Conservation (phyloP, 441 rosid species). For the Macaranga tanarius region DNA sequence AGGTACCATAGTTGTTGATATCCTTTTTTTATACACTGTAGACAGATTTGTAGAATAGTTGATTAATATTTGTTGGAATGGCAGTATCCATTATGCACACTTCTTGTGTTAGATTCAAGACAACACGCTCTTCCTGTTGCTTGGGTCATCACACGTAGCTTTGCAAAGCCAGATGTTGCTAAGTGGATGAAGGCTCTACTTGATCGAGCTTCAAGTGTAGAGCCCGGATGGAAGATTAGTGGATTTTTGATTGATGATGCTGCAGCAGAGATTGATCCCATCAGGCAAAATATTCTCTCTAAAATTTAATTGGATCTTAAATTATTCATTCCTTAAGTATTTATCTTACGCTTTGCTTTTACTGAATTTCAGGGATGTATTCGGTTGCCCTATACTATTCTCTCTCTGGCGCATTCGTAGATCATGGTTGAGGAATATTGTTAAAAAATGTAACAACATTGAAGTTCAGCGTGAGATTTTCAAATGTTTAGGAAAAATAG, state of each 20-base stretch:
- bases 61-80: slow-evolving; percentile 30
- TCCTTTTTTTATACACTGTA: slow-evolving; percentile 10
- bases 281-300: slow-evolving; percentile 47
- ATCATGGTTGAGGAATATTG: slow-evolving; percentile 87
- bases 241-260: slow-evolving; percentile 92
- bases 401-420: slow-evolving; percentile 93
- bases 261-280: slow-evolving; percentile 87
- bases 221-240: slow-evolving; percentile 73
- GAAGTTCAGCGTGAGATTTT: slow-evolving; percentile 79
- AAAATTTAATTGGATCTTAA: slow-evolving; percentile 16
- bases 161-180: slow-evolving; percentile 73
- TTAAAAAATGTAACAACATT: slow-evolving; percentile 60
- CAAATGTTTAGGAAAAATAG: slow-evolving; percentile 66
- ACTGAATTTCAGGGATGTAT: slow-evolving; percentile 62
- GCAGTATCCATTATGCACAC: slow-evolving; percentile 90
- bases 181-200: slow-evolving; percentile 89
- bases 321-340: background rate
- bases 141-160: slow-evolving; percentile 91
- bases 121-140: slow-evolving; percentile 93
- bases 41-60: slow-evolving; percentile 6
- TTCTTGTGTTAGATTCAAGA: slow-evolving; percentile 94
- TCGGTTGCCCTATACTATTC: slow-evolving; percentile 78
- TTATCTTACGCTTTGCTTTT: slow-evolving; percentile 23
- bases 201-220: slow-evolving; percentile 57
- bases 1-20: slow-evolving; percentile 45